Evolutionary conservation across 352 stramenopile species (phyloP).

Genomic region (Phytophthora sojae): DNA sequence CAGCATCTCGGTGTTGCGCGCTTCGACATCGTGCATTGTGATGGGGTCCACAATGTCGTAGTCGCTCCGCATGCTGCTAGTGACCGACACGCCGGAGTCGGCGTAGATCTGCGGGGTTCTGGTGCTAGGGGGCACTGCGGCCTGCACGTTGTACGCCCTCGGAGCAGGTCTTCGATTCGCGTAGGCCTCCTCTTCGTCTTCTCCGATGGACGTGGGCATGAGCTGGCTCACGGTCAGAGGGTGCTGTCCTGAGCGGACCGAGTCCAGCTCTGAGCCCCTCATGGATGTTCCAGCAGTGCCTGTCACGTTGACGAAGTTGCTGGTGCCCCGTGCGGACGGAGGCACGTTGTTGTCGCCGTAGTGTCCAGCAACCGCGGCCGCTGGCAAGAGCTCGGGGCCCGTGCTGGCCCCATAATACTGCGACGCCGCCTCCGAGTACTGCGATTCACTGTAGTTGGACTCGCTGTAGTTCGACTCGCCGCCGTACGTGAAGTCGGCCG

Average conservation of each 20-base stretch:
- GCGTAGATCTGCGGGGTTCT: conserved; percentile 25
- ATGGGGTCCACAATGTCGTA: conserved; percentile 80
- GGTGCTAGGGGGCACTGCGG: conserved; percentile 8
- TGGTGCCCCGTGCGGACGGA: not conserved
- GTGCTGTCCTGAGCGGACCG: conserved; percentile 17
- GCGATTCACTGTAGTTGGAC: conserved; percentile 28
- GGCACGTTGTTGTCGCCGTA: conserved; percentile 21
- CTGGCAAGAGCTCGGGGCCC: conserved; percentile 19
- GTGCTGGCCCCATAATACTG: conserved; percentile 19
- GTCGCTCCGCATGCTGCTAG: conserved; percentile 60
- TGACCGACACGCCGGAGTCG: conserved; percentile 33
- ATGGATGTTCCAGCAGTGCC: conserved; percentile 13
- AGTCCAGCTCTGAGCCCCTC: conserved; percentile 26
- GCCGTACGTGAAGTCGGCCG: conserved; percentile 42
- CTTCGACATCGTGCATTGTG: conserved; percentile 61
- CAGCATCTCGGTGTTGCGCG: conserved; percentile 75
- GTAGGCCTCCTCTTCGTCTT: conserved; percentile 25
- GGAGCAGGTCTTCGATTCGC: conserved; percentile 10
- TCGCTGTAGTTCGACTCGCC: conserved; percentile 43
- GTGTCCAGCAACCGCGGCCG: conserved; percentile 13
- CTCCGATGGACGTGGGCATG: conserved; percentile 20
- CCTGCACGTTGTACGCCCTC: conserved; percentile 12
- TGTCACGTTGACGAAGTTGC: conserved; percentile 42
- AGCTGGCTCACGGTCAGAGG: conserved; percentile 44
- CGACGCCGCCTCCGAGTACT: not conserved